Evolutionary conservation across 176 grass and related monocot species (phyloP).

Genomic region (Hordeum marinum): DNA sequence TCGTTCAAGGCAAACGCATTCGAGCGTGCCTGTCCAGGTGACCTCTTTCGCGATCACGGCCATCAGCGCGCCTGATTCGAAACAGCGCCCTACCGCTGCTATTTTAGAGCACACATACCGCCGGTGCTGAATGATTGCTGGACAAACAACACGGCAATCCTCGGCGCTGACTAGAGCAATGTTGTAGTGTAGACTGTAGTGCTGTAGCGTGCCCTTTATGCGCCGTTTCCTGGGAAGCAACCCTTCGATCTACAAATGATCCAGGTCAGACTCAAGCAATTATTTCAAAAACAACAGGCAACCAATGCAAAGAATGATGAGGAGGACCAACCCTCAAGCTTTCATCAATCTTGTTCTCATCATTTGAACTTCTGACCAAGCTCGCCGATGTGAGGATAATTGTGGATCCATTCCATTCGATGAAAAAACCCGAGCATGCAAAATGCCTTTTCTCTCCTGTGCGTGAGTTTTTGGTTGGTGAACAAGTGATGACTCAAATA

Average conservation of each 20-base stretch:
- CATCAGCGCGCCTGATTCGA: constrained; percentile 5
- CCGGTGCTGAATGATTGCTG: background rate
- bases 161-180: constrained; percentile 4
- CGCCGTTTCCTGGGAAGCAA: background rate
- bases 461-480: background rate
- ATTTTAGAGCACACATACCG: background rate
- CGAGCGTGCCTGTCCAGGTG: background rate
- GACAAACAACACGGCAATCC: background rate
- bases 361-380: background rate
- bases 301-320: background rate
- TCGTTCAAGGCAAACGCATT: background rate
- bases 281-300: background rate
- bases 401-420: background rate
- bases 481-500: background rate
- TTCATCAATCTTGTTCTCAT: background rate
- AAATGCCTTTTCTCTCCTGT: constrained; percentile 4
- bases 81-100: background rate
- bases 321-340: background rate
- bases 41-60: background rate
- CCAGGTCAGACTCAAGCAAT: background rate
- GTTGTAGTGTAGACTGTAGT: background rate
- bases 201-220: background rate
- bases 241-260: background rate
- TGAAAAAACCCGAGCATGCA: background rate
- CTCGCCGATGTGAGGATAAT: background rate